Evolutionary conservation across 768 basidiomycete genomes (phyloP).

Genomic region (Mycena haematopus): DNA sequence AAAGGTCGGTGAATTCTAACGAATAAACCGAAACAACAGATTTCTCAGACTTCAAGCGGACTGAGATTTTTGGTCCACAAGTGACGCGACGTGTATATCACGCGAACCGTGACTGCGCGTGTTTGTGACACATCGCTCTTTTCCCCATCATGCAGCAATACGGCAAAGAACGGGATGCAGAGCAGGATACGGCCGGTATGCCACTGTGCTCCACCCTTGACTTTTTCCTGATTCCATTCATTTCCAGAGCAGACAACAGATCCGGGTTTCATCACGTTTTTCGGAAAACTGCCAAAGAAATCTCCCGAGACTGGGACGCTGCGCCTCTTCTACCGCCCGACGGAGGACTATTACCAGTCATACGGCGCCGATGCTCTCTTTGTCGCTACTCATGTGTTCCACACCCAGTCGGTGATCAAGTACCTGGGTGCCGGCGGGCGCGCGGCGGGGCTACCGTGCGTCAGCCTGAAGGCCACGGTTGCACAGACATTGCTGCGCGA

Average conservation of each 20-base stretch:
- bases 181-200: constrained; percentile 35
- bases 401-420: constrained; percentile 92
- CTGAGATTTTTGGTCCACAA: no score
- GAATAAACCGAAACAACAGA: no score
- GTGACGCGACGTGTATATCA: neutral
- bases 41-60: no score
- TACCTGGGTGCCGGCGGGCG: constrained; percentile 77
- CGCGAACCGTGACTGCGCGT: constrained; percentile 4
- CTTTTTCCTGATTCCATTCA: neutral
- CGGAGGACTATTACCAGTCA: constrained; percentile 75
- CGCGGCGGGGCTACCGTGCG: constrained; percentile 71
- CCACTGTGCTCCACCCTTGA: no score
- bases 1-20: no score
- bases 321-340: constrained; percentile 81
- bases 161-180: constrained; percentile 57
- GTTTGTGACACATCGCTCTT: constrained; percentile 13
- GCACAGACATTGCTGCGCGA: constrained; percentile 88
- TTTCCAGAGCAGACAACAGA: constrained; percentile 67
- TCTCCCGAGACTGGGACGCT: constrained; percentile 82
- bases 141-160: constrained; percentile 37
- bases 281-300: constrained; percentile 63
- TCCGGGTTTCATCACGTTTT: constrained; percentile 81
- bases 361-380: constrained; percentile 91
- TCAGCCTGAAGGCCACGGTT: constrained; percentile 75
- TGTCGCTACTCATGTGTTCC: constrained; percentile 82